These are phyloP conservation scores for Elsinoe necatrix DNA, from an alignment of 2,329 filamentous ascomycete species.

Conservation along the genomic window DNA sequence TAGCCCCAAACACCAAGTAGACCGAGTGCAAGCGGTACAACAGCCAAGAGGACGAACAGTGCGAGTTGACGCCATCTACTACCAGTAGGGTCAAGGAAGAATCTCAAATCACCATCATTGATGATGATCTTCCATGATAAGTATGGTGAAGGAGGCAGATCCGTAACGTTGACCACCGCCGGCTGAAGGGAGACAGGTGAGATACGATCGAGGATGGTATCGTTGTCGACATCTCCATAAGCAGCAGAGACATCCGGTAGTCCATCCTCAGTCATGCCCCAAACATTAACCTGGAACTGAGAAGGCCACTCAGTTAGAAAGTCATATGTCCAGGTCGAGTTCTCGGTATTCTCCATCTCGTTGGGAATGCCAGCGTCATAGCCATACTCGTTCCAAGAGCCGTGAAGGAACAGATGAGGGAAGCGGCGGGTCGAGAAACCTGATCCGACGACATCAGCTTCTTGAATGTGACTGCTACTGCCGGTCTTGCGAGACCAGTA, in stretches of 20 bases:
- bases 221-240: constrained; percentile 53
- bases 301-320: constrained; percentile 58
- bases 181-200: constrained; percentile 50
- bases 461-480: constrained; percentile 52
- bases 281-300: constrained; percentile 54
- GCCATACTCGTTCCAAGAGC: constrained; percentile 55
- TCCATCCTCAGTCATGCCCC: constrained; percentile 58
- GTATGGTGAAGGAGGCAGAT: constrained; percentile 45
- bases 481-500: constrained; percentile 54
- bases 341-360: constrained; percentile 41
- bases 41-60: constrained; percentile 46
- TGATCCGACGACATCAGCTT: constrained; percentile 45
- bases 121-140: constrained; percentile 49
- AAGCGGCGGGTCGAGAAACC: constrained; percentile 41
- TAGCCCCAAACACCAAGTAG: constrained; percentile 47
- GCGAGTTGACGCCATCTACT: constrained; percentile 46
- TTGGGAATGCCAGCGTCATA: constrained; percentile 53
- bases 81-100: constrained; percentile 46
- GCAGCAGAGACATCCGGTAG: constrained; percentile 52
- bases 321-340: constrained; percentile 48
- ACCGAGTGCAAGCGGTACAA: constrained; percentile 46
- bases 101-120: constrained; percentile 47
- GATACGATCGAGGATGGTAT: constrained; percentile 53
- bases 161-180: constrained; percentile 52
- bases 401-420: constrained; percentile 56